phyloP scores from a whole-genome alignment of 1,139 yeast genomes.

The Pneumocystis oryctolagi region DNA sequence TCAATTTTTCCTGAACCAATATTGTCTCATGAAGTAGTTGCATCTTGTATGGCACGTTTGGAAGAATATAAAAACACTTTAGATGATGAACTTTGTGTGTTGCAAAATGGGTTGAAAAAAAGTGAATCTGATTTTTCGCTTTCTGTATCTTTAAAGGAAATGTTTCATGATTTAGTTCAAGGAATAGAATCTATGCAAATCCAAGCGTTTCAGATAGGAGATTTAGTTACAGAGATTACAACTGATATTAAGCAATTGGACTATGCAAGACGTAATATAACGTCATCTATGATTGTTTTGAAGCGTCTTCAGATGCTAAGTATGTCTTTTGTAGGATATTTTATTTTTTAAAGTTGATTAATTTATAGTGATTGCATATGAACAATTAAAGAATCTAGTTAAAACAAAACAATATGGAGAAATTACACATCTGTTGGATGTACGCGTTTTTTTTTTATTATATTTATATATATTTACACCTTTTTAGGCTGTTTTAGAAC shows the following conservation, averaged over 20 bases:
- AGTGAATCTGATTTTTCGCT: conserved; percentile 12
- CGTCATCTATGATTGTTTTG: conserved; percentile 68
- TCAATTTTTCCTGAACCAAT: neutral
- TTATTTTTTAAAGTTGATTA: neutral
- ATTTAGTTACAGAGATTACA: conserved; percentile 35
- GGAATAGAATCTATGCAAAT: conserved; percentile 33
- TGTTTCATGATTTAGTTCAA: conserved; percentile 28
- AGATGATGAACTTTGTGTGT: conserved; percentile 2
- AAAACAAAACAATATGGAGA: conserved; percentile 43
- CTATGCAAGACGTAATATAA: conserved; percentile 66
- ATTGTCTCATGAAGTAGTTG: neutral
- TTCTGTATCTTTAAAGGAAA: conserved; percentile 19
- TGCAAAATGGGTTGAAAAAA: conserved; percentile 3
- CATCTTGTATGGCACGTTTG: neutral
- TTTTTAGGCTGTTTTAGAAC: conserved; percentile 68
- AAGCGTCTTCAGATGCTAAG: conserved; percentile 70
- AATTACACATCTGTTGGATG: conserved; percentile 1
- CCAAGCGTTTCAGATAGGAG: conserved; percentile 28
- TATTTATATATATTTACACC: conserved; percentile 30
- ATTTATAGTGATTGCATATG: conserved; percentile 46
- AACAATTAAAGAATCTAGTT: conserved; percentile 40
- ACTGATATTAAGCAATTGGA: conserved; percentile 65
- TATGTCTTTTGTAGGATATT: neutral
- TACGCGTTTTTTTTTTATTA: neutral
- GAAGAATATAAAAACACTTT: neutral